Percentiles rank a stretch among this genome's conserved stretches.
Evolutionary conservation across 805 yeast genomes (phyloP).

Genomic region (Yamadazyma insecticola): DNA sequence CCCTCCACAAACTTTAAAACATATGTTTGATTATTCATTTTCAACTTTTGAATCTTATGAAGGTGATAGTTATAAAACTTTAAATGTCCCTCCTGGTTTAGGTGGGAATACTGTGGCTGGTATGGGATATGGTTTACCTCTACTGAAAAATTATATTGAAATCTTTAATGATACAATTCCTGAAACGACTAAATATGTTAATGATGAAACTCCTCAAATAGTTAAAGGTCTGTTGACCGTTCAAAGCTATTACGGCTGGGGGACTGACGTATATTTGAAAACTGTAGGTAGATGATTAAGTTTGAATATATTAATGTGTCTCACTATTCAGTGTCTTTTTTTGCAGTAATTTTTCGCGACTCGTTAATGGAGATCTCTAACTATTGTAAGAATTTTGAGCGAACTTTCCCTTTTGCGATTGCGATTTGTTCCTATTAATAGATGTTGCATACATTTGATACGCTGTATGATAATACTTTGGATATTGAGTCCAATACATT

Average conservation of each 20-base stretch:
- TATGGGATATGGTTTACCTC: constrained; percentile 92
- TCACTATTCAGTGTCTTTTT: no score
- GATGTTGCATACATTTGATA: no score
- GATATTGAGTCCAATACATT: no score
- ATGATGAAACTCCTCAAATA: constrained; percentile 3
- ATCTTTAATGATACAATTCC: constrained; percentile 32
- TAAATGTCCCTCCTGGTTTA: constrained; percentile 67
- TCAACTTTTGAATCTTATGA: constrained; percentile 66
- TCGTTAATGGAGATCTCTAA: no score
- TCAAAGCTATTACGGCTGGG: constrained; percentile 42
- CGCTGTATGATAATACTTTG: no score
- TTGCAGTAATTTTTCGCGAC: no score
- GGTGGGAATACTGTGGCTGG: constrained; percentile 80
- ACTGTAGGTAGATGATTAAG: constrained; percentile 33
- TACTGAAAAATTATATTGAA: constrained; percentile 51
- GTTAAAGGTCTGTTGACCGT: constrained; percentile 37
- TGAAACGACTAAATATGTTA: constrained; percentile 7
- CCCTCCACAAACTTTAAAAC: constrained; percentile 55
- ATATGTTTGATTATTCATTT: constrained; percentile 82
- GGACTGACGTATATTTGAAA: constrained; percentile 41
- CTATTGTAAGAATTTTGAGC: no score
- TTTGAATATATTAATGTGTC: no score
- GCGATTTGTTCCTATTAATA: no score
- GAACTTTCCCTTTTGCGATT: no score
- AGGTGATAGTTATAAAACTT: constrained; percentile 54